Evolutionary conservation across 2,329 filamentous ascomycete genomes (phyloP).

Genomic region (Aspergillus puulaauensis): DNA sequence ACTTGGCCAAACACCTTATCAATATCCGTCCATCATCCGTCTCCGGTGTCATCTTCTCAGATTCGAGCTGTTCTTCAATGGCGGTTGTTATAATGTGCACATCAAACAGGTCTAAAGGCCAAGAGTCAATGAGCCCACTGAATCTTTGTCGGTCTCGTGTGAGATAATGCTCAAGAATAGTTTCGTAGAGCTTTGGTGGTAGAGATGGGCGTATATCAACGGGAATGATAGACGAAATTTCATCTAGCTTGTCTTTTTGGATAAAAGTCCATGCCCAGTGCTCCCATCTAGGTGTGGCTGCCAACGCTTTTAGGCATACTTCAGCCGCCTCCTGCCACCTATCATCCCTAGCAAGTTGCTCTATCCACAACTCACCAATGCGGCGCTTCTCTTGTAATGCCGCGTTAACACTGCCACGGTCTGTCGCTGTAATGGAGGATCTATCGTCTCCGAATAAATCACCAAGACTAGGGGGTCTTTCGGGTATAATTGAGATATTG

Average conservation of each 20-base stretch:
- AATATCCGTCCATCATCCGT: slow-evolving; percentile 86
- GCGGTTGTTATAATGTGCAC: slow-evolving; percentile 72
- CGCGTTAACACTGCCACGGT: slow-evolving; percentile 59
- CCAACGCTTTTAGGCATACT: slow-evolving; percentile 79
- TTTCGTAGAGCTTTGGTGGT: slow-evolving; percentile 80
- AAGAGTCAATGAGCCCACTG: slow-evolving; percentile 74
- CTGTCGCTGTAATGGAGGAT: slow-evolving; percentile 62
- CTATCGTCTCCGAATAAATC: slow-evolving; percentile 74
- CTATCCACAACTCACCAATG: slow-evolving; percentile 90
- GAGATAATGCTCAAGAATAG: slow-evolving; percentile 86
- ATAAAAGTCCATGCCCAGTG: slow-evolving; percentile 95
- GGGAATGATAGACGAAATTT: slow-evolving; percentile 83
- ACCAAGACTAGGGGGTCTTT: slow-evolving; percentile 47
- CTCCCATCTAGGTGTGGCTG: slow-evolving; percentile 81
- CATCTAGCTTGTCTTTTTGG: slow-evolving; percentile 80
- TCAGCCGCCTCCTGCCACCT: slow-evolving; percentile 78
- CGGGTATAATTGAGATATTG: slow-evolving; percentile 30
- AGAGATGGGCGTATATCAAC: slow-evolving; percentile 76
- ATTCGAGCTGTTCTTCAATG: slow-evolving; percentile 78
- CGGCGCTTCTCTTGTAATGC: slow-evolving; percentile 84
- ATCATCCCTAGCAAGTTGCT: slow-evolving; percentile 72
- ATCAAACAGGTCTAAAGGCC: slow-evolving; percentile 83
- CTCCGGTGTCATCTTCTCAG: slow-evolving; percentile 71
- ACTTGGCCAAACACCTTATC: slow-evolving; percentile 78
- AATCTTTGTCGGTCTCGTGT: slow-evolving; percentile 73